Conservation (phyloP, 805 yeast genomes). For the Groenewaldozyma tartarivorans region DNA sequence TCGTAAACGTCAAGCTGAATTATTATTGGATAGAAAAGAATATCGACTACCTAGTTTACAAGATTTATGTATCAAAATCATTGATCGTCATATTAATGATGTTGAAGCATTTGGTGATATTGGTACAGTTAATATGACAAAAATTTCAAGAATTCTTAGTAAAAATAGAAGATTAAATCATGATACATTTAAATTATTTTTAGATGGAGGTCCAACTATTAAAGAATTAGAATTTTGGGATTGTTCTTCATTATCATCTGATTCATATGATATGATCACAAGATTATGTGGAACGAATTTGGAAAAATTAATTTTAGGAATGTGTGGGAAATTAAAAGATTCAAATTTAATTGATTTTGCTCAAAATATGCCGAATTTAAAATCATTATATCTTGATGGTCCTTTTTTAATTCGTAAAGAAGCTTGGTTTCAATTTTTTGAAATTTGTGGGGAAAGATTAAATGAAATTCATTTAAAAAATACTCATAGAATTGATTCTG, state of each 20-base stretch:
- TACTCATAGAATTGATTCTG: constrained; percentile 74
- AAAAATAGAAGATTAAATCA: constrained; percentile 74
- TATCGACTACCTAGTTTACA: constrained; percentile 58
- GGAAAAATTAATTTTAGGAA: constrained; percentile 54
- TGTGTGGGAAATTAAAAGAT: constrained; percentile 90
- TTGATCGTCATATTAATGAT: constrained; percentile 57
- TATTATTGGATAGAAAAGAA: constrained; percentile 64
- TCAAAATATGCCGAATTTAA: constrained; percentile 46
- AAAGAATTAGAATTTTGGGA: constrained; percentile 74
- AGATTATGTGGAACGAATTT: constrained; percentile 64
- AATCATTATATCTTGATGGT: constrained; percentile 65
- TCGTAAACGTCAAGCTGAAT: constrained; percentile 74
- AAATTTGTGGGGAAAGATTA: constrained; percentile 35
- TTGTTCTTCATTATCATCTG: constrained; percentile 68
- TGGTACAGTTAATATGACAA: constrained; percentile 60
- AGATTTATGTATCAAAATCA: constrained; percentile 64
- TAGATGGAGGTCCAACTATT: constrained; percentile 45
- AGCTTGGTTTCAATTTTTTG: constrained; percentile 73
- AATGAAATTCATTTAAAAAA: constrained; percentile 55
- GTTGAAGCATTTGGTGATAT: constrained; percentile 83
- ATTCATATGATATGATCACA: constrained; percentile 59
- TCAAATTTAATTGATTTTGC: constrained; percentile 59
- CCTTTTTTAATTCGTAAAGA: constrained; percentile 73
- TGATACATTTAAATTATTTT: constrained; percentile 61
- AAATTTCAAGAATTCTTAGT: constrained; percentile 66